Evolutionary conservation across 73 alveolate species (phyloP), one percentile per base, ranked within the genome.

Genomic region (Durusdinium trenchii): DNA sequence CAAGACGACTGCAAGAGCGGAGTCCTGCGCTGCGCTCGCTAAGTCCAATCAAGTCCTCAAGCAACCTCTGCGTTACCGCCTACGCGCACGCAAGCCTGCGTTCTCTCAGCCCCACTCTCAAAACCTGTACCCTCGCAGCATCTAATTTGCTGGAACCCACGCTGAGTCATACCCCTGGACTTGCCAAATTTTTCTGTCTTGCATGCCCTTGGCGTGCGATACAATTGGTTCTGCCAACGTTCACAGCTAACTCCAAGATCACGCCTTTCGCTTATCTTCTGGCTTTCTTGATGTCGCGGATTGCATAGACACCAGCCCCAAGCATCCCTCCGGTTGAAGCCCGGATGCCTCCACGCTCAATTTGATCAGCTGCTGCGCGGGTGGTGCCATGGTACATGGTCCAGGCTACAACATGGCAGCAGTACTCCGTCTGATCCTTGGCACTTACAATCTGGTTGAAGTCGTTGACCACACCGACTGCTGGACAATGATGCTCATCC

Each of bases 371-470:
- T 16, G 85, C 84, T 46, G 60, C 96, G 1, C 40, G 47, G 1
- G 71, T 0, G 7, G 96, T 87, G 30, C 96, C 96, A 51, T 87
- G 96, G 85, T 87, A 87, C 96, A 87, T 87, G 64, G 85, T 87
- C 42, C 35, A 47, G 38, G 43, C 50, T n/a, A n/a, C n/a, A n/a
- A n/a, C n/a, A n/a, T n/a, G n/a, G n/a, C n/a, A n/a, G n/a, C n/a
- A n/a, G n/a, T n/a, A n/a, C n/a, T n/a, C n/a, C n/a, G n/a, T n/a
- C n/a, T n/a, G n/a, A n/a, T n/a, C n/a, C n/a, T n/a, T n/a, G n/a
- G n/a, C n/a, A n/a, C n/a, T n/a, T n/a, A n/a, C n/a, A n/a, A n/a
- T n/a, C n/a, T n/a, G n/a, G n/a, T n/a, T n/a, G n/a, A n/a, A n/a
- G n/a, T n/a, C n/a, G n/a, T n/a, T n/a, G n/a, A n/a, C n/a, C n/a